These are phyloP conservation scores for Berberis vulgaris DNA, from an alignment of 164 flowering plant species.

Conservation along the genomic window DNA sequence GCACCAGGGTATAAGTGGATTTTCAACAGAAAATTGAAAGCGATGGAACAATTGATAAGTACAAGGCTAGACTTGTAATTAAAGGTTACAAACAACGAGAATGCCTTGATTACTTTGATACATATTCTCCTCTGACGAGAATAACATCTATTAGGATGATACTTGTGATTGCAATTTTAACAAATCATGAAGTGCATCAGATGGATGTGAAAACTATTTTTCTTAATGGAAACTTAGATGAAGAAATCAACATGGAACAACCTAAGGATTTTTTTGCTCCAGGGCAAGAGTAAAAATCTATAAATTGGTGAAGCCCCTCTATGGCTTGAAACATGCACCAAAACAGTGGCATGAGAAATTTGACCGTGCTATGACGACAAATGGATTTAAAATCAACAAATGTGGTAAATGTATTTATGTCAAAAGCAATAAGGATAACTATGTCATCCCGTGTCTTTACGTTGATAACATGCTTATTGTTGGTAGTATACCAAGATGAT, in stretches of 20 bases:
- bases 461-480: not conserved
- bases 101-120: not conserved
- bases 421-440: not conserved
- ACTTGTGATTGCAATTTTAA: not conserved
- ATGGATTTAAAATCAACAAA: not conserved
- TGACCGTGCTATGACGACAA: not conserved
- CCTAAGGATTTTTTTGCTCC: not conserved
- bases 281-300: not conserved
- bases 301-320: not conserved
- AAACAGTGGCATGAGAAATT: not conserved
- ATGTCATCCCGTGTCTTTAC: not conserved
- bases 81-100: not conserved
- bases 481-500: not conserved
- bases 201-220: not conserved
- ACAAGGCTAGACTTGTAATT: not conserved
- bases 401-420: not conserved
- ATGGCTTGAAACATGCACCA: not conserved
- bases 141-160: not conserved
- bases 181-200: not conserved
- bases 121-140: not conserved
- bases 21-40: no score
- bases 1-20: no score
- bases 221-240: not conserved
- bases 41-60: not conserved
- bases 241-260: not conserved